Evolutionary conservation across 768 basidiomycete genomes (phyloP).

Genomic region (Tremella mesenterica): DNA sequence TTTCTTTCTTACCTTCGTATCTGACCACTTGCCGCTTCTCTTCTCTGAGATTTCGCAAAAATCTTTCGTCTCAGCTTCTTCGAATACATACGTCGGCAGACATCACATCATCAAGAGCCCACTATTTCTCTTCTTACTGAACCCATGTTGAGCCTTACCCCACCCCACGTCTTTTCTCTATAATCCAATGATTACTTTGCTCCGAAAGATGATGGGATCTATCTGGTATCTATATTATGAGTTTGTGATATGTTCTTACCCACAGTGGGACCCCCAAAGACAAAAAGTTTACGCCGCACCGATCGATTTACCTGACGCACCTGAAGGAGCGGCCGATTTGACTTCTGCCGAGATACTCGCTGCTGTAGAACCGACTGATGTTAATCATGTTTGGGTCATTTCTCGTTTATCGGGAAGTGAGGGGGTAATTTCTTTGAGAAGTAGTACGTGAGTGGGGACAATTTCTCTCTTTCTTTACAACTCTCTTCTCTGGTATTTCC

Average conservation of each 20-base stretch:
- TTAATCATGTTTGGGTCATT: slow-evolving; percentile 44
- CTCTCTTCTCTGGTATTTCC: not conserved
- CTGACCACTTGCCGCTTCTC: too few relatives aligned
- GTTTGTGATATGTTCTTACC: not conserved
- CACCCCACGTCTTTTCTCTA: too few relatives aligned
- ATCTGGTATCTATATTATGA: too few relatives aligned
- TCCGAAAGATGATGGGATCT: not conserved
- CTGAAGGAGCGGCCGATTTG: slow-evolving; percentile 37
- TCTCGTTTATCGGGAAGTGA: slow-evolving; percentile 40
- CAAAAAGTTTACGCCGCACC: slow-evolving; percentile 42
- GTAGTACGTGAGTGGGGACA: slow-evolving; percentile 30
- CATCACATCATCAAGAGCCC: too few relatives aligned
- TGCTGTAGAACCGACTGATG: slow-evolving; percentile 38
- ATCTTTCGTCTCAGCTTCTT: too few relatives aligned
- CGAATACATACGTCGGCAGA: too few relatives aligned
- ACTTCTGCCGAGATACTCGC: slow-evolving; percentile 33
- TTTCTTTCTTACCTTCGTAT: not conserved
- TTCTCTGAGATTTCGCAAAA: too few relatives aligned
- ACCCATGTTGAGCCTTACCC: too few relatives aligned
- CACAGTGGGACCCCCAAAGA: slow-evolving; percentile 36
- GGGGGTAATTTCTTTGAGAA: slow-evolving; percentile 35
- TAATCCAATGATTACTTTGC: too few relatives aligned
- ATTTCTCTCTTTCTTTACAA: not conserved
- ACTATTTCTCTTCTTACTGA: too few relatives aligned
- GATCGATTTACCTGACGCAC: slow-evolving; percentile 36